Evolutionary conservation across 371 early-diverging fungal genomes (phyloP).

Genomic region (Mortierella sp.): DNA sequence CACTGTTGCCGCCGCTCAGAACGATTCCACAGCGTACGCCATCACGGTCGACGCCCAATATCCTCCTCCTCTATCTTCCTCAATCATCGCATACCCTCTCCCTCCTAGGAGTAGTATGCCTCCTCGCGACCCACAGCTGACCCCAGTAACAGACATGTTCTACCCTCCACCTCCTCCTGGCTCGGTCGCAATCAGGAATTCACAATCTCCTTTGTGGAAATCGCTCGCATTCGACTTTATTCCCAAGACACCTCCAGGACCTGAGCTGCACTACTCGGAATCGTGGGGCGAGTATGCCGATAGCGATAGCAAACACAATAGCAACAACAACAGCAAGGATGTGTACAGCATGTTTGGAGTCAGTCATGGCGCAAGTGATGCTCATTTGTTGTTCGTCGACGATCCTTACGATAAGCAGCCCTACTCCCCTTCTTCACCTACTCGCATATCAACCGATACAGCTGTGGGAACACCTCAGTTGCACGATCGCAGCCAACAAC

Average conservation of each 20-base stretch:
- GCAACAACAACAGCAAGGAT: neutral
- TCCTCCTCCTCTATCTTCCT: neutral
- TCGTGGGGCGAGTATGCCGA: too few species aligned
- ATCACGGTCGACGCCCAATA: neutral
- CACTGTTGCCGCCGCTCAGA: neutral
- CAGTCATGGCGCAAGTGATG: neutral
- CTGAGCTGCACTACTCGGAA: neutral
- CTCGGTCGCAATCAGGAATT: neutral
- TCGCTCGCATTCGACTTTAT: neutral
- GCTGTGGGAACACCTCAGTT: neutral
- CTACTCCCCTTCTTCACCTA: neutral
- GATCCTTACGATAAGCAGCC: neutral
- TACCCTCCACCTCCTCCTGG: neutral
- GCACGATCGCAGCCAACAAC: neutral
- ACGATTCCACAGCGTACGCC: neutral
- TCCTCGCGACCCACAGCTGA: neutral
- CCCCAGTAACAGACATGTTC: neutral
- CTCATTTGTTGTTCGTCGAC: neutral
- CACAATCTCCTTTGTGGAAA: neutral
- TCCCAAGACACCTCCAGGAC: conserved; percentile 2
- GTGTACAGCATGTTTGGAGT: neutral
- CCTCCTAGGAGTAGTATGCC: neutral
- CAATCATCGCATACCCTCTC: neutral
- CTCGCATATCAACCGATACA: neutral
- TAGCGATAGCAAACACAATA: neutral